Evolutionary conservation across 495 filamentous ascomycete genomes (phyloP).

Genomic region (Trichocladium antarcticum): DNA sequence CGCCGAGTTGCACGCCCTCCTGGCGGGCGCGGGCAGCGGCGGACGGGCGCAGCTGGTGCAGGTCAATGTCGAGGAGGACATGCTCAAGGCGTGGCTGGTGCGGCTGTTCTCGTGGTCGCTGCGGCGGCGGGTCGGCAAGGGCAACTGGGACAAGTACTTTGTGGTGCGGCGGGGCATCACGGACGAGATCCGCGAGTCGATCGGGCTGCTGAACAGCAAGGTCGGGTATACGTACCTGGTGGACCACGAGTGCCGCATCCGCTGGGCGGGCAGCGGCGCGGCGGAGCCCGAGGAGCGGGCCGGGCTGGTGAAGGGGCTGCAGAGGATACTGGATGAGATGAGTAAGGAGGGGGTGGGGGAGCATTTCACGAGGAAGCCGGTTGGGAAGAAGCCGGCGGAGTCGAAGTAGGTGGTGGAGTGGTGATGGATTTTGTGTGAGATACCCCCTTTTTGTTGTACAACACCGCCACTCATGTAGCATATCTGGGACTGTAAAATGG

Average conservation of each 20-base stretch:
- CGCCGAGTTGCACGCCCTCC: conserved; percentile 46
- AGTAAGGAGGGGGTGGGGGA: conserved; percentile 19
- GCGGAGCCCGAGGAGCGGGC: conserved; percentile 59
- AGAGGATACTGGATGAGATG: conserved; percentile 54
- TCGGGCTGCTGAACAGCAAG: conserved; percentile 75
- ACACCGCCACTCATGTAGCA: conserved; percentile 4
- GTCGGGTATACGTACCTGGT: conserved; percentile 93
- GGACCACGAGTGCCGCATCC: conserved; percentile 75
- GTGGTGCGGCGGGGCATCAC: conserved; percentile 66
- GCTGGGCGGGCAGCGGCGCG: conserved; percentile 87
- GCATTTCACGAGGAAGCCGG: conserved; percentile 9
- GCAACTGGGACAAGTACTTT: conserved; percentile 68
- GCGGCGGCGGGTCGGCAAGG: conserved; percentile 42
- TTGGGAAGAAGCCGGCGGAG: background rate
- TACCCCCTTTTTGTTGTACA: conserved; percentile 1
- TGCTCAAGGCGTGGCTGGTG: conserved; percentile 63
- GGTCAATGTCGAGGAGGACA: conserved; percentile 78
- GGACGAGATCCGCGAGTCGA: conserved; percentile 59
- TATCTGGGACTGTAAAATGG: background rate
- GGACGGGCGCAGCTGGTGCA: conserved; percentile 59
- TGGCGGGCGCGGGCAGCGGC: conserved; percentile 35
- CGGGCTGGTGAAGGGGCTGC: conserved; percentile 55
- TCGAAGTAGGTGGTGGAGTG: background rate
- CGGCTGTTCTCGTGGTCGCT: conserved; percentile 54
- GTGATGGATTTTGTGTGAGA: conserved; percentile 4